These are phyloP conservation scores for Cucumis hystrix DNA, from an alignment of 306 rosid genomes.

Conservation along the genomic window DNA sequence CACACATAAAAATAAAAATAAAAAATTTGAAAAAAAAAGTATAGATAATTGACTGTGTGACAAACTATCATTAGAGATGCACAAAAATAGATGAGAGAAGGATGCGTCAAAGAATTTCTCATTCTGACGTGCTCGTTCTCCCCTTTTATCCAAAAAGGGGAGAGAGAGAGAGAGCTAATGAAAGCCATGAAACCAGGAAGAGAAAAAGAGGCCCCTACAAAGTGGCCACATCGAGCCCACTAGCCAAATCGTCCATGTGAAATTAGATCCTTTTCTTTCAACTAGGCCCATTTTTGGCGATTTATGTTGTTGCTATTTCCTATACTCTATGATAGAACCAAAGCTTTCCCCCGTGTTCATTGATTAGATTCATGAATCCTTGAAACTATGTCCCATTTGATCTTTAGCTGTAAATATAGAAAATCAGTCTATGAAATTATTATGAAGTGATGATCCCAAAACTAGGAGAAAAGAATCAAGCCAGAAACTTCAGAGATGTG, in stretches of 20 bases:
- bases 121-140: not conserved
- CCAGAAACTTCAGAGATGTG: slow-evolving; percentile 1
- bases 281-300: not conserved
- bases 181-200: slow-evolving; percentile 47
- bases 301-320: not conserved
- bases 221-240: slow-evolving; percentile 2
- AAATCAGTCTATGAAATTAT: not conserved
- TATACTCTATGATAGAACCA: not conserved
- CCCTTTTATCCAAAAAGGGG: slow-evolving; percentile 10
- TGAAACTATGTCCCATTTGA: not conserved
- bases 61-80: too few relatives aligned
- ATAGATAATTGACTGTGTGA: too few relatives aligned
- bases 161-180: slow-evolving; percentile 4
- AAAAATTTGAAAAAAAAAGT: too few relatives aligned
- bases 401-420: not conserved
- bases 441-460: not conserved
- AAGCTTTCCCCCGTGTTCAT: not conserved
- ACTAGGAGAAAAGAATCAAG: not conserved
- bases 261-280: not conserved
- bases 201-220: slow-evolving; percentile 3
- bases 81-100: too few relatives aligned
- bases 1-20: too few relatives aligned
- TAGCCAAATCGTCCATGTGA: not conserved
- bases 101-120: too few relatives aligned
- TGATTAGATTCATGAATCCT: not conserved